Evolutionary conservation across 2,329 filamentous ascomycete genomes (phyloP).

Genomic region (Colletotrichum salicis): DNA sequence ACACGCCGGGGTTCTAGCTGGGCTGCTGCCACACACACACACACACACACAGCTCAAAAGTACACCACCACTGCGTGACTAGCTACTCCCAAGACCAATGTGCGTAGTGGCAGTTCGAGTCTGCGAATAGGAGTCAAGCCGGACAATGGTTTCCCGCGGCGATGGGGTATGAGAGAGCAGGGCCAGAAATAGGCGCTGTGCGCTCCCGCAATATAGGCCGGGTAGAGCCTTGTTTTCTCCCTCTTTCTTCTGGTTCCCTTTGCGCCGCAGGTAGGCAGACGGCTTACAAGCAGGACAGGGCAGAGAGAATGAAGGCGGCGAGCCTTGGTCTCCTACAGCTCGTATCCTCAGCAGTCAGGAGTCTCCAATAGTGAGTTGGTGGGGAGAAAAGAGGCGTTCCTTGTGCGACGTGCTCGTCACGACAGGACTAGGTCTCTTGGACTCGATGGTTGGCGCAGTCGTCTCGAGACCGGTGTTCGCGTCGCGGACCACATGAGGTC

Average conservation of each 20-base stretch:
- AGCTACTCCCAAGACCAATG: conserved; percentile 36
- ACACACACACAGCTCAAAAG: conserved; percentile 20
- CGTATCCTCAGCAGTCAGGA: conserved; percentile 47
- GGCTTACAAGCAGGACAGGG: conserved; percentile 1
- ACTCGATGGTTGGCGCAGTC: conserved; percentile 37
- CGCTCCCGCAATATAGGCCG: conserved; percentile 18
- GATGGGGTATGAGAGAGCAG: conserved; percentile 4
- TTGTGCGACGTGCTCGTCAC: conserved; percentile 44
- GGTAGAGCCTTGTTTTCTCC: conserved; percentile 21
- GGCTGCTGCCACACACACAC: conserved; percentile 25
- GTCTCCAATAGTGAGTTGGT: conserved; percentile 46
- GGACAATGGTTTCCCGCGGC: conserved; percentile 11
- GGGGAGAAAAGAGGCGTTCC: conserved; percentile 44
- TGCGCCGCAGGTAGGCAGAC: conserved; percentile 20
- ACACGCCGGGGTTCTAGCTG: conserved; percentile 29
- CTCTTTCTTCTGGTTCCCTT: conserved; percentile 8
- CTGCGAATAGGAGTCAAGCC: conserved; percentile 23
- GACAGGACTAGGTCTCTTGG: conserved; percentile 17
- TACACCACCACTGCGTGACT: conserved; percentile 15
- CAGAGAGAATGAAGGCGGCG: neutral
- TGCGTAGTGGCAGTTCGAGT: conserved; percentile 34
- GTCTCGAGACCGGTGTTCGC: conserved; percentile 35
- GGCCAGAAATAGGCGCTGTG: conserved; percentile 19
- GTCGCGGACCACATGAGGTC: conserved; percentile 37
- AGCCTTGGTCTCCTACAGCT: conserved; percentile 36